phyloP scores from a whole-genome alignment of 148 eudicot species.

The Cornus suecica region DNA sequence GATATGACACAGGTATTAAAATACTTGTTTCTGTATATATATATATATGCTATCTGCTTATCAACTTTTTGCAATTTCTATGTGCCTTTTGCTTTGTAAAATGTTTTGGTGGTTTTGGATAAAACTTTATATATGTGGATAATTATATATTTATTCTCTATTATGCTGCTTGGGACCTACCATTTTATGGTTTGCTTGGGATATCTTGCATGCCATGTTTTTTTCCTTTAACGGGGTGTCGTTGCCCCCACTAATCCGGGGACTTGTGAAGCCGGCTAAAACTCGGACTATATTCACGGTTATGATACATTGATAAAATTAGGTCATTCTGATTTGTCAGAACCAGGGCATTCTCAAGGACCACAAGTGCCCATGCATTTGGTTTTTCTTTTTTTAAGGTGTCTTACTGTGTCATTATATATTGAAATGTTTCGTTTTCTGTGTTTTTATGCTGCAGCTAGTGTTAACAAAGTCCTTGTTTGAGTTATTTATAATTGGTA shows the following conservation, averaged over 20 bases:
- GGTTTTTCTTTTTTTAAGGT: not conserved
- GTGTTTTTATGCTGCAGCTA: not conserved
- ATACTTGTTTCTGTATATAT: too few species aligned
- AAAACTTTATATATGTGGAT: not conserved
- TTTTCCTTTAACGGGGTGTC: too few species aligned
- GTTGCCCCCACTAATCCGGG: too few species aligned
- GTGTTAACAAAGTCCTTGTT: not conserved
- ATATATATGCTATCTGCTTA: not conserved
- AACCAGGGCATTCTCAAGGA: not conserved
- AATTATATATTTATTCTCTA: not conserved
- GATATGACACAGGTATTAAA: constrained; percentile 81
- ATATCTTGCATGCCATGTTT: not conserved
- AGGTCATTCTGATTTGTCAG: not conserved
- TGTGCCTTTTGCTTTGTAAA: not conserved
- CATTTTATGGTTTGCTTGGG: not conserved
- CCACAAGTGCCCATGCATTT: too few species aligned
- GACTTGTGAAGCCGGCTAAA: too few species aligned
- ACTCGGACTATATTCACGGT: too few species aligned
- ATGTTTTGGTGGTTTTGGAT: not conserved
- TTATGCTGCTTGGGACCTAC: not conserved
- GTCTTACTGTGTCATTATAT: not conserved
- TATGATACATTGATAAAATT: too few species aligned
- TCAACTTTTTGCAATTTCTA: not conserved
- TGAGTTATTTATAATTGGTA: not conserved
- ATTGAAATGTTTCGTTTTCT: not conserved